Base-by-base conservation (phyloP, 2,329 filamentous ascomycete genomes). In the Colletotrichum coccodes region DNA sequence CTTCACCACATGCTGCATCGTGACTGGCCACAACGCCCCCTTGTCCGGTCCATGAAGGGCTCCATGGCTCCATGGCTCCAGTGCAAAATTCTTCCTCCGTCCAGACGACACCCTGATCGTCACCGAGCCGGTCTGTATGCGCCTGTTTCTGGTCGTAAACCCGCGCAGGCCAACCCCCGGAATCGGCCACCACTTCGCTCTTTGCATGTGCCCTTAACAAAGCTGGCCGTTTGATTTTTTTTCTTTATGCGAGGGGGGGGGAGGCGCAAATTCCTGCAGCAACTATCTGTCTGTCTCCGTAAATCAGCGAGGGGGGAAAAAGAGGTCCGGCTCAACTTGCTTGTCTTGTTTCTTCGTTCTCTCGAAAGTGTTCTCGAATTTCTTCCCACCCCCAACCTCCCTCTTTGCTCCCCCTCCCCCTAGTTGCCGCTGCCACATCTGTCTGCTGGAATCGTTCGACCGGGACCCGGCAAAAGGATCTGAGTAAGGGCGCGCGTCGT, bases 31-130 rank as follows among this genome's bases (percentile, higher is more conserved):
- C 38, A 14, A 14, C 36, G 26, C 40, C 63, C 63, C 64, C 64
- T 56, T 49, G 64, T 50, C 58, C 47, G 50, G 46, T 42, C 63
- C 63, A 66, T 44, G 54, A 6, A 16, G 36, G 38, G 34, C 3
- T 54, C 11, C 32, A 56, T 36, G 4, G 52, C 30, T 52, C 28
- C 46, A 49, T 49, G 47, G 38, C 58, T 52, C 30, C 49, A 34
- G 32, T 7, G 30, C 28, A 67, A 64, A 67, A 67, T 67, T 67
- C 59, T 62, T 67, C 58, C 58, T 40, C 34, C 44, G 54, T n/a
- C 16, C 16, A 30, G 60, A 62, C 34, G 40, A 62, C 23, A 47
- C 50, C 59, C 50, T 67, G 58, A 63, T 67, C 44, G 50, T 50
- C 49, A 8, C 32, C 11, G 30, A 52, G 26, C 44, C 42, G 21